Evolutionary conservation across 768 basidiomycete genomes (phyloP), one percentile per base, ranked within the genome.

Genomic region (Termitomyces sp.): DNA sequence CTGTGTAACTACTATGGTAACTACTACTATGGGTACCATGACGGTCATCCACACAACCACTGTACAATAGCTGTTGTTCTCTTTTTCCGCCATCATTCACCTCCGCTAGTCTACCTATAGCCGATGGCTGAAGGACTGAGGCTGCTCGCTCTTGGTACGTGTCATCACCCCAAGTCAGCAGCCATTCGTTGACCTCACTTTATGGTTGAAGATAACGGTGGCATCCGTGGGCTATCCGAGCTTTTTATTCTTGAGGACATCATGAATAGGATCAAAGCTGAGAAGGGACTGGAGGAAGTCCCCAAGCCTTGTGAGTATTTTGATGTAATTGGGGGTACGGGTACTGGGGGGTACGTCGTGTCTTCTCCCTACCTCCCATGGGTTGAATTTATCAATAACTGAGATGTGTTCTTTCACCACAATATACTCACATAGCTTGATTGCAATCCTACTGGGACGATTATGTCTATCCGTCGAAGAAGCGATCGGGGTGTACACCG

Each of bases 401-500:
- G 8, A n/a, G 6, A 6, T 42, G 20, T 25, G 17, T n/a, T 49
- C 37, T 25, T n/a, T n/a, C 17, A 17, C 2, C 1, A 1, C 4
- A 15, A 25, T 25, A 25, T 25, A 25, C 25, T 25, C 25, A 14
- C 2, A 11, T 12, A 69, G 65, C 8, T 7, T 72, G 7, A 68
- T 72, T 10, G 68, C 71, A 0, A 54, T 72, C 17, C 62, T 72
- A 56, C 61, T 72, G 15, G 71, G 71, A 5, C 64, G 71, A 8
- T 60, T 72, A n/a, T 46, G 67, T 7, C 66, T 72, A 61, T 51
- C 67, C 6, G 61, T 69, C 15, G 59, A 63, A 4, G 57, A 69
- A 3, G 71, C 69, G 32, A 69, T 71, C 31, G 31, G 31, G 1
- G 60, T n/a, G 10, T 72, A 70, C 56, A 43, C 29, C 7, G 0